Evolutionary conservation across 805 yeast genomes (phyloP).

Genomic region (Pichia exigua): DNA sequence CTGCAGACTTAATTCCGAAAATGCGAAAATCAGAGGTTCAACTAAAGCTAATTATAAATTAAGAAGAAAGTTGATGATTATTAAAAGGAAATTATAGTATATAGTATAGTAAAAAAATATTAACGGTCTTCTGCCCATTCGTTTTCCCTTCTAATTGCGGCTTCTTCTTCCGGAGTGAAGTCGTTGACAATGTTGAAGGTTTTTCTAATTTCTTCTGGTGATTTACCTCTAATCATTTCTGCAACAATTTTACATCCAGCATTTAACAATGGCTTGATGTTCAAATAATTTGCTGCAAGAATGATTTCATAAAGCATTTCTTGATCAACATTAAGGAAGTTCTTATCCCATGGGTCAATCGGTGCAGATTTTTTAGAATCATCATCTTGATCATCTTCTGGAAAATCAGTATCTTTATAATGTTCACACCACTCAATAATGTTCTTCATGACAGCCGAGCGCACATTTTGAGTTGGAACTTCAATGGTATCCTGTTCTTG

Average conservation of each 20-base stretch:
- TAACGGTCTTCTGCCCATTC: constrained; percentile 88
- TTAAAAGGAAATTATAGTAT: background rate
- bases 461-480: constrained; percentile 86
- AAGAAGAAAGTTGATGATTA: background rate
- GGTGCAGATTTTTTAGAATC: constrained; percentile 85
- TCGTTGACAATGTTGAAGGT: constrained; percentile 77
- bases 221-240: constrained; percentile 73
- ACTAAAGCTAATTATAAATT: background rate
- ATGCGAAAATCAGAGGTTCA: background rate
- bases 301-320: constrained; percentile 79
- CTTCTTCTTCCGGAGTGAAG: constrained; percentile 82
- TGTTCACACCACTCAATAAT: constrained; percentile 97
- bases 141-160: constrained; percentile 78
- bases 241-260: constrained; percentile 80
- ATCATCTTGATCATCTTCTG: constrained; percentile 73
- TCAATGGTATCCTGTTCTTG: constrained; percentile 40
- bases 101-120: background rate
- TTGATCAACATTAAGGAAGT: constrained; percentile 88
- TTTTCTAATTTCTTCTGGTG: constrained; percentile 74
- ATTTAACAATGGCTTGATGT: constrained; percentile 65
- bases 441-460: constrained; percentile 78
- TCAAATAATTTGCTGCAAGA: constrained; percentile 72
- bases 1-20: background rate
- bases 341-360: constrained; percentile 92
- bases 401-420: constrained; percentile 72